Base-by-base conservation (phyloP, 108 stramenopile genomes). In the Cyclotella distinguenda region DNA sequence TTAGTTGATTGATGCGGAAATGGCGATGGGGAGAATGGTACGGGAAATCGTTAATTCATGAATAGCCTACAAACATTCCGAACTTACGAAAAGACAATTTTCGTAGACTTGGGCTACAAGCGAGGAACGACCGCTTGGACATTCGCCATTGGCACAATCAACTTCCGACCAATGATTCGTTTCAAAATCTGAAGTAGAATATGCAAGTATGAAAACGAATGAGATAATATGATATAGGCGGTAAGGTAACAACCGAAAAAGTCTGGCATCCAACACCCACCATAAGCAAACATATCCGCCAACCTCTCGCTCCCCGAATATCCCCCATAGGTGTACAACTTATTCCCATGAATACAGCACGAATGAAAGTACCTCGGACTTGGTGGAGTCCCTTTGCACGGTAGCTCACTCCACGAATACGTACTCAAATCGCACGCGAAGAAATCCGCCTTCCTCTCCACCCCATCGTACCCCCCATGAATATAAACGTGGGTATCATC, bases 331-430 rank as follows among this genome's bases (percentile, higher is more conserved):
- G 88, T 70, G 66, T 89, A 94, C 58, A 96, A 71, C 38, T 90
- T 86, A 59, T 92, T 90, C 12, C 87, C 91, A 38, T 95, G 69
- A 21, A 96, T 82, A 35, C 91, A 91, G 71, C 95, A 96, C 0
- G 92, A 88, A 72, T 97, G 96, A 48, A 96, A 96, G 61, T 97
- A 96, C n/a, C 96, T 68, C 4, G 92, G 91, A 60, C 82, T 88
- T 0, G 96, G 96, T 7, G 83, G 78, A 10, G 74, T 77, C n/a
- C 96, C 94, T 12, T 78, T 64, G 44, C 86, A 84, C 21, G 93
- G 91, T 52, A 97, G 80, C 64, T 95, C 89, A 0, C 76, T 84
- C 96, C 96, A 97, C 10, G 83, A 81, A 64, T 91, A 92, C 9
- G 89, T 94, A 9, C 77, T 49, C 35, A 96, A 77, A 55, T 92